A percentile compares a stretch with the other conserved stretches of the same genome.
These are phyloP conservation scores for Talaromyces borbonicus DNA, from an alignment of 495 filamentous ascomycete genomes.

Conservation along the genomic window DNA sequence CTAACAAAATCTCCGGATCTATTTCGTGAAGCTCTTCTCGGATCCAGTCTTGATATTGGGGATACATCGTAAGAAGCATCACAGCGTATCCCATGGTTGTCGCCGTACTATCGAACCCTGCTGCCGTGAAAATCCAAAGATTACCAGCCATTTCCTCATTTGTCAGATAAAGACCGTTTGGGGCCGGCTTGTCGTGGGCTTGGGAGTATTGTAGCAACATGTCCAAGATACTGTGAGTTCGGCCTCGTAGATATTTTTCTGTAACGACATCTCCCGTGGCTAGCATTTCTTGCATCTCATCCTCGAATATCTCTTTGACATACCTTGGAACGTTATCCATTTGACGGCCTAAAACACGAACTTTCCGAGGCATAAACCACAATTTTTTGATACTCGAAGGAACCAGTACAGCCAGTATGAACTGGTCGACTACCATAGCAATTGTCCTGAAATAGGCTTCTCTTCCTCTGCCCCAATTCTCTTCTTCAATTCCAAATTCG, in stretches of 20 bases:
- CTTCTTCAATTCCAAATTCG: neutral
- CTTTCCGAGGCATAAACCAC: constrained; percentile 19
- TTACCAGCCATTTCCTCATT: constrained; percentile 38
- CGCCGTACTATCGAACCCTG: constrained; percentile 47
- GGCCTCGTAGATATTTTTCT: constrained; percentile 11
- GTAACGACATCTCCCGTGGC: constrained; percentile 11
- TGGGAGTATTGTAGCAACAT: constrained; percentile 29
- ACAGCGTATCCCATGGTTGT: constrained; percentile 41
- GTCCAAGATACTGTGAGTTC: constrained; percentile 33
- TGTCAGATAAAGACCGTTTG: constrained; percentile 15
- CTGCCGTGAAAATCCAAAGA: constrained; percentile 44
- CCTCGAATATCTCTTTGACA: constrained; percentile 21
- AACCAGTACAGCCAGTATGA: constrained; percentile 22
- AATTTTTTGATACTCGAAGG: constrained; percentile 17
- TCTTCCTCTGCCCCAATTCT: constrained; percentile 10
- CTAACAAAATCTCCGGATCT: constrained; percentile 6
- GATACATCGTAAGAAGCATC: constrained; percentile 36
- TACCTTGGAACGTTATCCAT: constrained; percentile 16
- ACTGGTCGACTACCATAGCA: constrained; percentile 16
- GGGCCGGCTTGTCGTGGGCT: constrained; percentile 7
- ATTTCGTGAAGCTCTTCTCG: constrained; percentile 27
- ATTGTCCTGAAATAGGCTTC: constrained; percentile 28
- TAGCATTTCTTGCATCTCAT: constrained; percentile 12
- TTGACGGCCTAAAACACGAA: constrained; percentile 20
- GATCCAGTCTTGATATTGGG: constrained; percentile 39